These are phyloP conservation scores for Barnettozyma californica DNA, from an alignment of 805 yeast genomes.

Conservation along the genomic window DNA sequence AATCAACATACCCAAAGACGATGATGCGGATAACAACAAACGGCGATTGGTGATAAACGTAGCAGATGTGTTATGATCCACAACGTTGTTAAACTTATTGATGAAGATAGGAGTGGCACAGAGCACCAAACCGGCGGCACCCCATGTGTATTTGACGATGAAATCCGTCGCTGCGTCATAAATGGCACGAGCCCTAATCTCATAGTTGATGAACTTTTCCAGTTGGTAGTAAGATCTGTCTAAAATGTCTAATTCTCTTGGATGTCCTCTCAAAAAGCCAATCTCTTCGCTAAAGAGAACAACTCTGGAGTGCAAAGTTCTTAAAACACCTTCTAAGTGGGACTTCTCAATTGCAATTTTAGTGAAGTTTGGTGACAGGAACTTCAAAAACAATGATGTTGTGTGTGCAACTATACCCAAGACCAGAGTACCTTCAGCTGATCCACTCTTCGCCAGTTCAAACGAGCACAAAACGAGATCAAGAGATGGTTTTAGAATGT, in stretches of 20 bases:
- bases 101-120: slow-evolving; percentile 88
- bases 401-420: slow-evolving; percentile 77
- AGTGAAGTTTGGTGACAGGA: slow-evolving; percentile 88
- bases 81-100: slow-evolving; percentile 35
- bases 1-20: slow-evolving; percentile 81
- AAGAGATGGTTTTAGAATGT: slow-evolving; percentile 74
- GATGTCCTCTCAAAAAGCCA: slow-evolving; percentile 78
- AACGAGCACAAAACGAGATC: slow-evolving; percentile 78
- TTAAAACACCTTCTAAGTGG: slow-evolving; percentile 76
- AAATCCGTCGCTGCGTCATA: slow-evolving; percentile 86
- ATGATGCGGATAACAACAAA: slow-evolving; percentile 75
- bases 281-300: slow-evolving; percentile 80
- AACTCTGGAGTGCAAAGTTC: slow-evolving; percentile 76
- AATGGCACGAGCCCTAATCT: slow-evolving; percentile 66
- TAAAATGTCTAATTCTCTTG: slow-evolving; percentile 67
- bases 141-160: slow-evolving; percentile 89
- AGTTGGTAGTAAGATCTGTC: slow-evolving; percentile 79
- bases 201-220: slow-evolving; percentile 71
- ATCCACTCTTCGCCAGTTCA: slow-evolving; percentile 47
- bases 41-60: slow-evolving; percentile 86
- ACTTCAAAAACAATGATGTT: slow-evolving; percentile 65
- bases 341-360: slow-evolving; percentile 71
- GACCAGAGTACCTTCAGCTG: slow-evolving; percentile 70
- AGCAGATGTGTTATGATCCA: slow-evolving; percentile 55
- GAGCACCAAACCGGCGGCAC: slow-evolving; percentile 85